These are phyloP conservation scores for Clavariopsis aquatica DNA, from an alignment of 495 filamentous ascomycete species.

Conservation along the genomic window DNA sequence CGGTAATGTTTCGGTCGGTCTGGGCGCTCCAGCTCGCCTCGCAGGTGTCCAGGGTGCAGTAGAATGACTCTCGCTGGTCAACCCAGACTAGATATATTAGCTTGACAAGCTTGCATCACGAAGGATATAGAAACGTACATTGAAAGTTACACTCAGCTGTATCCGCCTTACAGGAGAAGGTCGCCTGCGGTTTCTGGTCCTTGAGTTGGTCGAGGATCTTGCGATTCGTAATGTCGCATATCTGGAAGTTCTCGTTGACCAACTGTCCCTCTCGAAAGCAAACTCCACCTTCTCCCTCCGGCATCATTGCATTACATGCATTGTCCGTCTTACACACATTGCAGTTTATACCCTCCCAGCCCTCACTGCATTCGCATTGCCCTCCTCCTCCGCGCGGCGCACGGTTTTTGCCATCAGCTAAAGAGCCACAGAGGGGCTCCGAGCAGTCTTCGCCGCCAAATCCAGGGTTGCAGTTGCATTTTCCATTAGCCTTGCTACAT, in stretches of 20 bases:
- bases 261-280: constrained; percentile 90
- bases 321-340: constrained; percentile 86
- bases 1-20: constrained; percentile 73
- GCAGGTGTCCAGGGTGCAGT: constrained; percentile 84
- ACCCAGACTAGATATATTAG: constrained; percentile 78
- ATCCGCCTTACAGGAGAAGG: constrained; percentile 83
- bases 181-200: constrained; percentile 82
- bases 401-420: constrained; percentile 75
- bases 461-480: constrained; percentile 86
- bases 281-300: constrained; percentile 71
- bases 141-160: constrained; percentile 84
- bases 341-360: constrained; percentile 98
- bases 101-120: neutral
- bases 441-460: constrained; percentile 94
- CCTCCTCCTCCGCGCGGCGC: constrained; percentile 64
- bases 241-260: constrained; percentile 92
- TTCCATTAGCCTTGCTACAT: constrained; percentile 84
- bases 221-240: constrained; percentile 94
- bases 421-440: constrained; percentile 83
- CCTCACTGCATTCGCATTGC: constrained; percentile 81
- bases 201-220: constrained; percentile 88
- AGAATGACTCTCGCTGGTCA: constrained; percentile 90
- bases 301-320: constrained; percentile 84
- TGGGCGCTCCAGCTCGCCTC: constrained; percentile 66
- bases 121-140: constrained; percentile 57